Percentiles rank a stretch among this genome's conserved stretches.
phyloP scores from a whole-genome alignment of 176 grass and related monocot genomes.

The Phyllostachys edulis region DNA sequence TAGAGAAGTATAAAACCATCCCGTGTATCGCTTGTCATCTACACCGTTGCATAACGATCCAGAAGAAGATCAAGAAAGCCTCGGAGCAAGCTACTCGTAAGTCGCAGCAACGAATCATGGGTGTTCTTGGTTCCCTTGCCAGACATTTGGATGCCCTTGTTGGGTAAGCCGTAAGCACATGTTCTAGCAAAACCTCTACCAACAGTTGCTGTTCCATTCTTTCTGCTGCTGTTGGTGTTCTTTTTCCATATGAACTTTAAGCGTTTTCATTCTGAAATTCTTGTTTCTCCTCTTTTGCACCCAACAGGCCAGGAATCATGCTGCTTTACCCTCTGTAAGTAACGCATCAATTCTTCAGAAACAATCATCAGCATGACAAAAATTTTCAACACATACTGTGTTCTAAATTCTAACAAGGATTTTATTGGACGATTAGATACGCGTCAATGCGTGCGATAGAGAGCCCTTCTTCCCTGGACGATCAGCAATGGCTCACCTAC shows the following conservation, averaged over 20 bases:
- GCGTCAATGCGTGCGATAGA: slow-evolving; percentile 95
- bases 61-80: slow-evolving; percentile 14
- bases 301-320: slow-evolving; percentile 71
- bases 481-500: slow-evolving; percentile 99
- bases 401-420: background rate
- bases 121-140: slow-evolving; percentile 66
- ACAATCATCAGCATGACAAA: background rate
- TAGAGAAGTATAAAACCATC: slow-evolving; percentile 49
- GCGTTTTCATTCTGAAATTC: slow-evolving; percentile 1
- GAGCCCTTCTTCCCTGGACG: slow-evolving; percentile 79
- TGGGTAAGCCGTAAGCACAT: slow-evolving; percentile 66
- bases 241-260: background rate
- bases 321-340: slow-evolving; percentile 97
- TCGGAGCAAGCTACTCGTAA: background rate
- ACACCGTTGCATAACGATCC: slow-evolving; percentile 14
- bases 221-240: background rate
- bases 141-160: slow-evolving; percentile 74
- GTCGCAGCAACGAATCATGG: slow-evolving; percentile 38
- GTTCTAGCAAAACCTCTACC: background rate
- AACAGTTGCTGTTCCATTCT: background rate
- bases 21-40: slow-evolving; percentile 29
- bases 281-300: background rate
- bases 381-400: background rate
- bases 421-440: slow-evolving; percentile 49
- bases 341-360: background rate